Evolutionary conservation across 1,284 basidiomycete species (phyloP).

Genomic region (Ustilago trichophora): DNA sequence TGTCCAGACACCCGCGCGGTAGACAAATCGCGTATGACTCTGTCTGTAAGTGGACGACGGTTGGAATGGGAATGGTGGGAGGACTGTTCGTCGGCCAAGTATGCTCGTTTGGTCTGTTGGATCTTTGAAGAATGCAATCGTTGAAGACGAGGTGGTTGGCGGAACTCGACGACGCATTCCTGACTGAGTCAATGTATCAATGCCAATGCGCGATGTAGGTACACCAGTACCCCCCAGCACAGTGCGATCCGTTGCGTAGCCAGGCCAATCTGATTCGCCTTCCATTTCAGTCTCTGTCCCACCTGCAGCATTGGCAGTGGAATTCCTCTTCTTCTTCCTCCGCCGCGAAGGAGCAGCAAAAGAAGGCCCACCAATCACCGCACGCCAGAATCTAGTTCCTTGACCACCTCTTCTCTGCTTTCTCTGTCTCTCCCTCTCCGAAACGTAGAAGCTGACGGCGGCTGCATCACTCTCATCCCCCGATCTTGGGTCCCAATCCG

Average conservation of each 20-base stretch:
- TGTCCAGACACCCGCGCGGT: slow-evolving; percentile 14
- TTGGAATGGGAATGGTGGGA: slow-evolving; percentile 14
- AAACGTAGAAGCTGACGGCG: slow-evolving; percentile 19
- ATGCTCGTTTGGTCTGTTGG: too few relatives aligned
- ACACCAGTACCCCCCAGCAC: slow-evolving; percentile 18
- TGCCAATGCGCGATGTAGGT: too few relatives aligned
- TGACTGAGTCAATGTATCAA: too few relatives aligned
- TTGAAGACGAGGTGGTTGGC: too few relatives aligned
- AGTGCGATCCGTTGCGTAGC: slow-evolving; percentile 31
- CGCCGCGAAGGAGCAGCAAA: slow-evolving; percentile 21
- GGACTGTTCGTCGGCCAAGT: slow-evolving; percentile 8
- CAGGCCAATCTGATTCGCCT: slow-evolving; percentile 35
- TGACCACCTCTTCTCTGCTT: slow-evolving; percentile 35
- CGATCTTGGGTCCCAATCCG: slow-evolving; percentile 42
- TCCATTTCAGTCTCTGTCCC: slow-evolving; percentile 40
- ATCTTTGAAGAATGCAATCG: too few relatives aligned
- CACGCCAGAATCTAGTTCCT: slow-evolving; percentile 55
- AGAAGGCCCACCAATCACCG: slow-evolving; percentile 52
- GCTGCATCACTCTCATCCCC: slow-evolving; percentile 42
- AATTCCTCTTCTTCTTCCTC: slow-evolving; percentile 6
- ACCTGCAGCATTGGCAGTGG: slow-evolving; percentile 3
- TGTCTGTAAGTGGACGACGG: slow-evolving; percentile 17
- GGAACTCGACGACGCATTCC: too few relatives aligned
- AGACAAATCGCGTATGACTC: slow-evolving; percentile 16
- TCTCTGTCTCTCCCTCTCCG: slow-evolving; percentile 29